Conservation (phyloP, 73 alveolate genomes). For the Paramecium primaurelia region DNA sequence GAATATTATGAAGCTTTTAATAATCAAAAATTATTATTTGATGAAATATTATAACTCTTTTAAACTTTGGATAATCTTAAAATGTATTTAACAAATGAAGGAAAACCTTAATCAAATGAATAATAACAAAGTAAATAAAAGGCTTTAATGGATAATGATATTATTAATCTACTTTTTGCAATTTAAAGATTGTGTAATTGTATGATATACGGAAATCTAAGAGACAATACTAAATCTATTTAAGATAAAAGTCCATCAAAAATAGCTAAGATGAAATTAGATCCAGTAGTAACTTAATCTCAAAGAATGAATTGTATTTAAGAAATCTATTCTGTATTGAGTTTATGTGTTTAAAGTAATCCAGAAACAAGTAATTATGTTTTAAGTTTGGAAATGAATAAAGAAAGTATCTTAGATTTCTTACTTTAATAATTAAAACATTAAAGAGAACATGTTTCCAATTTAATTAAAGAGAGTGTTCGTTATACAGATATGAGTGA, state of each 20-base stretch:
- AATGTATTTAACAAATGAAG: constrained; percentile 37
- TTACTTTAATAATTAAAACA: neutral
- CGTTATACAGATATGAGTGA: constrained; percentile 31
- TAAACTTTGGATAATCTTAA: constrained; percentile 1
- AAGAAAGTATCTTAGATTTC: neutral
- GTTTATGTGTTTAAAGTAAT: neutral
- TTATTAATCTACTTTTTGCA: constrained; percentile 12
- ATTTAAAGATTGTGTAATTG: neutral
- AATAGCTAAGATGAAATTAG: constrained; percentile 38
- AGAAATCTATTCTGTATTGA: neutral
- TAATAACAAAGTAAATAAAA: neutral
- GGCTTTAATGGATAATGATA: neutral
- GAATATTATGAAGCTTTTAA: constrained; percentile 29
- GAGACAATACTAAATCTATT: neutral
- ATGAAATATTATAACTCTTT: neutral
- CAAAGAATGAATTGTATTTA: neutral
- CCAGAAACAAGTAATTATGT: neutral
- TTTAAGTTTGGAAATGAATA: neutral
- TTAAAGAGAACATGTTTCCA: constrained; percentile 27
- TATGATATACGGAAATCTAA: constrained; percentile 5
- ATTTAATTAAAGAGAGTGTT: neutral
- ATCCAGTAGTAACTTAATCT: neutral
- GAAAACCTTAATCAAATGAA: constrained; percentile 13
- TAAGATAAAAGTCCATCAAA: constrained; percentile 33
- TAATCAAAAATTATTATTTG: neutral